phyloP scores from a whole-genome alignment of 1,284 basidiomycete genomes.

The Cryptococcus deneoformans region DNA sequence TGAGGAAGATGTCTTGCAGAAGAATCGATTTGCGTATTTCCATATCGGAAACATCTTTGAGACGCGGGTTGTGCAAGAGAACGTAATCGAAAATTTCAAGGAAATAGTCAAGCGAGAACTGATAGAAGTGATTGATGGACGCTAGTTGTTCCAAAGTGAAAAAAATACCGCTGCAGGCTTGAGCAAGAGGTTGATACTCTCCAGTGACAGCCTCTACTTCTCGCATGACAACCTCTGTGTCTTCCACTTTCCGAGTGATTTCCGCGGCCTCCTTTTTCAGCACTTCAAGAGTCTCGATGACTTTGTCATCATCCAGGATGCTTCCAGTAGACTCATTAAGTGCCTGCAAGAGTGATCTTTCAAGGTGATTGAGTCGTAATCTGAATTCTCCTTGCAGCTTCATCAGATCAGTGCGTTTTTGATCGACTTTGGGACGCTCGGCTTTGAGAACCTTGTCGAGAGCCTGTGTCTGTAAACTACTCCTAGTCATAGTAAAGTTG shows the following conservation, averaged over 20 bases:
- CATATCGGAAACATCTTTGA: constrained; percentile 73
- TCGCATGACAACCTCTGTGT: constrained; percentile 92
- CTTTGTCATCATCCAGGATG: constrained; percentile 98
- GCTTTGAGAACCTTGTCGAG: constrained; percentile 96
- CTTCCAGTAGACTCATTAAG: constrained; percentile 97
- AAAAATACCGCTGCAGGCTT: constrained; percentile 95
- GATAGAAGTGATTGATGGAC: constrained; percentile 96
- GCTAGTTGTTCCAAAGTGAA: constrained; percentile 96
- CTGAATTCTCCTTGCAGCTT: constrained; percentile 99
- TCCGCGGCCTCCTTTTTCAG: constrained; percentile 97
- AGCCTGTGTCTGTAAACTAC: constrained; percentile 96
- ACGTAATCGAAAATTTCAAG: constrained; percentile 97
- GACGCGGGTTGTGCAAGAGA: constrained; percentile 85
- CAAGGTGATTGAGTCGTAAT: constrained; percentile 85
- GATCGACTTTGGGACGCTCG: constrained; percentile 94
- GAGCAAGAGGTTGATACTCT: constrained; percentile 91
- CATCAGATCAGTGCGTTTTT: constrained; percentile 96
- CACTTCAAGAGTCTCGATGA: constrained; percentile 95
- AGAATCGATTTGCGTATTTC: constrained; percentile 74
- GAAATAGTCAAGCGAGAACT: constrained; percentile 98
- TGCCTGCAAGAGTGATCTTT: constrained; percentile 89
- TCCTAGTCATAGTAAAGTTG: constrained; percentile 99
- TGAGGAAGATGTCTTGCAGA: constrained; percentile 86
- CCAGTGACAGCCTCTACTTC: constrained; percentile 95
- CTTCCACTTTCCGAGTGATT: constrained; percentile 94